Base-by-base conservation (phyloP, 2,329 filamentous ascomycete genomes). In the Apiospora pterosperma region DNA sequence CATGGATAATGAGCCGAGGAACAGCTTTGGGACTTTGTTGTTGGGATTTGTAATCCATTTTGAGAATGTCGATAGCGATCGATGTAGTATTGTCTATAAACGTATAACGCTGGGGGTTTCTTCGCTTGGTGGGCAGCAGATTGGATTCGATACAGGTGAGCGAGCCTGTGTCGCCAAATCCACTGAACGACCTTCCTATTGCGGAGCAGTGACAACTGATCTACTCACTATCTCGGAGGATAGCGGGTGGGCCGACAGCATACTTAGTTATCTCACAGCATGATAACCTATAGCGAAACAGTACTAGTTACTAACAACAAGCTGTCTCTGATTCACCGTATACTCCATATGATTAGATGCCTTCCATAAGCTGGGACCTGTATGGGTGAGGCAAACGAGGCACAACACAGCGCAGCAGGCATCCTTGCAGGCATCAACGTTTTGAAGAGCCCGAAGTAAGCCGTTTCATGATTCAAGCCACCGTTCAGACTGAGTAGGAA, bases 1-100 rank as follows among this genome's bases (percentile, higher is more conserved):
- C 91, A 71, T 92, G 90, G 71, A 92, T 86, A 72, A 92, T 89
- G 36, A 92, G 74, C 11, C 88, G 83, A 4, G 89, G 88, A 38
- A 82, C 66, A 62, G 19, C 39, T 36, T 25, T 42, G 62, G 23
- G 44, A 64, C 4, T 67, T 19, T 6, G 8, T 4, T 42, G n/a
- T 34, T 71, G 74, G 5, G 60, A 65, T 63, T 76, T 79, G 69
- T 80, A 81, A 63, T 83, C 77, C 82, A 84, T 84, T 39, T 65
- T 39, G 36, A 12, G 11, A 23, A 42, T 21, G 6, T 4, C 8
- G 7, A 31, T 19, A n/a, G 10, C 19, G 28, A 7, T 31, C 21
- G n/a, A 42, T 21, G 7, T 1, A 12, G 39, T 42, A 8, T 21
- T 21, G 10, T 42, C 36, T 21, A 12, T 23, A 11, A 4, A 2